phyloP scores from a whole-genome alignment of 345 rosid genomes.

The Lepidium africanum region DNA sequence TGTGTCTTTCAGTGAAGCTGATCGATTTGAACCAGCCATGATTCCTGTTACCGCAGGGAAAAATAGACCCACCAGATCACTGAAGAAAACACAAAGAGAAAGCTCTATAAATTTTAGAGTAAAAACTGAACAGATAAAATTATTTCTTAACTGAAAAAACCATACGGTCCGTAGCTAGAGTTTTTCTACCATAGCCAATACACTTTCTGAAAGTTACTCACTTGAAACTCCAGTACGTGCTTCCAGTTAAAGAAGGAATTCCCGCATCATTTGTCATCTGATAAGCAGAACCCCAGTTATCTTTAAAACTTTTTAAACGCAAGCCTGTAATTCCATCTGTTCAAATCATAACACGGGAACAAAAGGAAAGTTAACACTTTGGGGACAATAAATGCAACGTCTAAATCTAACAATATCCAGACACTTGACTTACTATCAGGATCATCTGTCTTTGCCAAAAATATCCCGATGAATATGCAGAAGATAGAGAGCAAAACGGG shows the following conservation, averaged over 20 bases:
- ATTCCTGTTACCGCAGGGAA: constrained; percentile 99
- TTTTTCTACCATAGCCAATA: constrained; percentile 6
- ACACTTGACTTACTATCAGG: constrained; percentile 55
- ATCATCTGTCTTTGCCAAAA: constrained; percentile 55
- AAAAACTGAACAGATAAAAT: neutral
- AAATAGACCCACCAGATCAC: constrained; percentile 94
- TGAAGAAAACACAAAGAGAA: constrained; percentile 25
- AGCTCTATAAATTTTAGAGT: constrained; percentile 8
- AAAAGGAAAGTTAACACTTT: constrained; percentile 7
- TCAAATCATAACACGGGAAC: constrained; percentile 4
- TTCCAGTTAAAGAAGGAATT: constrained; percentile 80
- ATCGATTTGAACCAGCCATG: constrained; percentile 99
- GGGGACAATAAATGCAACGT: neutral
- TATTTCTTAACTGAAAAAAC: neutral
- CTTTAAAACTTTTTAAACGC: constrained; percentile 68
- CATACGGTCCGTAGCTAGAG: neutral
- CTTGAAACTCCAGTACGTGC: constrained; percentile 84
- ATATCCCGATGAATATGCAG: constrained; percentile 86
- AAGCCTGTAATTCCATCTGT: constrained; percentile 90
- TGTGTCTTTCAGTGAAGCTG: constrained; percentile 90
- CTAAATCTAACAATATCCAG: neutral
- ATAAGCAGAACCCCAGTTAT: constrained; percentile 89
- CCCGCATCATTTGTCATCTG: constrained; percentile 88
- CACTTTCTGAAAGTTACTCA: constrained; percentile 31
- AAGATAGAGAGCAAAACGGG: constrained; percentile 82